Conservation (phyloP, 108 stramenopile species). For the Cyclotella baltica region DNA sequence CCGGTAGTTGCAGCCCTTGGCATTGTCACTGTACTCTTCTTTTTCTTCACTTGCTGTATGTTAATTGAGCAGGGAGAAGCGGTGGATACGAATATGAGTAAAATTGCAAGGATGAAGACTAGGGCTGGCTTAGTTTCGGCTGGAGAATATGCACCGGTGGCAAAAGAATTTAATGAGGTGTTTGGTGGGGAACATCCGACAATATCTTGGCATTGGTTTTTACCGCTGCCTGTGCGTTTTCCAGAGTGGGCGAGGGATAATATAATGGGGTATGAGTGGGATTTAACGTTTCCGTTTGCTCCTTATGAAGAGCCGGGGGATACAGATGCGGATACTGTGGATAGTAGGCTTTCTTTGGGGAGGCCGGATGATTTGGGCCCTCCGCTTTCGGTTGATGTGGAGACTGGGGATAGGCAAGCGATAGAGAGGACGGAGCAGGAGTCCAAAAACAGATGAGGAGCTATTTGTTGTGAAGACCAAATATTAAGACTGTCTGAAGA, state of each 20-base stretch:
- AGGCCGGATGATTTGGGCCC: background rate
- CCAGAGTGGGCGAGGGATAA: slow-evolving; percentile 78
- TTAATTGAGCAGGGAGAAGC: slow-evolving; percentile 91
- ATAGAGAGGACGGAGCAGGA: no score
- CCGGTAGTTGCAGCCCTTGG: slow-evolving; percentile 41
- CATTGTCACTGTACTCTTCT: slow-evolving; percentile 80
- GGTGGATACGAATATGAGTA: slow-evolving; percentile 85
- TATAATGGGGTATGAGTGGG: slow-evolving; percentile 83
- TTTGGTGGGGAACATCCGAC: slow-evolving; percentile 85
- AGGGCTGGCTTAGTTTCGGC: slow-evolving; percentile 59
- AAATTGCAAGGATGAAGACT: slow-evolving; percentile 95
- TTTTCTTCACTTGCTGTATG: slow-evolving; percentile 97
- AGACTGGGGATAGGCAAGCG: background rate
- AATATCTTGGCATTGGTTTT: slow-evolving; percentile 81
- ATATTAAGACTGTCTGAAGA: no score
- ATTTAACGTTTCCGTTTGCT: slow-evolving; percentile 53
- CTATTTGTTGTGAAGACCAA: no score
- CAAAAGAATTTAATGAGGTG: slow-evolving; percentile 92
- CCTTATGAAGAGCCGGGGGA: slow-evolving; percentile 62
- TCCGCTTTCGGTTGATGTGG: slow-evolving; percentile 14
- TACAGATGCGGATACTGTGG: slow-evolving; percentile 31
- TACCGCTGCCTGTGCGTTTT: slow-evolving; percentile 71
- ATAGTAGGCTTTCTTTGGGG: slow-evolving; percentile 15
- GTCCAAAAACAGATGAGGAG: no score
- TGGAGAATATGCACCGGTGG: slow-evolving; percentile 74